Evolutionary conservation across 176 grass and related monocot species (phyloP).

Genomic region (Leersia perrieri): DNA sequence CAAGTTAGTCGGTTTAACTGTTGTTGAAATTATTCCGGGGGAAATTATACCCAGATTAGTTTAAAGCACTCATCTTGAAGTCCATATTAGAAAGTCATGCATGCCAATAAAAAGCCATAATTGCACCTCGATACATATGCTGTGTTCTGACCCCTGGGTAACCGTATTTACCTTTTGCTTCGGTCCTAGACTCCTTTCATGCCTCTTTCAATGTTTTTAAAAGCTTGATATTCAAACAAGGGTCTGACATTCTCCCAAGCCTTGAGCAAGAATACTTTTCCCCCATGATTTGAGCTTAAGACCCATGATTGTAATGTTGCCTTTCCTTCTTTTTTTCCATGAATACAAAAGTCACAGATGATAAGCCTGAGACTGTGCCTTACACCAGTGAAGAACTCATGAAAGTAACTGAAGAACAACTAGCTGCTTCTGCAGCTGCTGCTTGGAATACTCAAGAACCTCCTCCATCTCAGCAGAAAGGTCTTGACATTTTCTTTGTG

Average conservation of each 20-base stretch:
- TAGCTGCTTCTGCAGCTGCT: slow-evolving; percentile 52
- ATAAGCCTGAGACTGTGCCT: slow-evolving; percentile 48
- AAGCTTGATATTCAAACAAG: not conserved
- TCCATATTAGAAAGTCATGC: not conserved
- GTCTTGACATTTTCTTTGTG: slow-evolving; percentile 26
- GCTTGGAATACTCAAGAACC: slow-evolving; percentile 32
- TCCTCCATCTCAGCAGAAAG: slow-evolving; percentile 42
- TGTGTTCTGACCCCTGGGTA: not conserved
- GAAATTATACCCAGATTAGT: not conserved
- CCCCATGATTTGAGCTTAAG: not conserved
- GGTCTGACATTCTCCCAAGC: not conserved
- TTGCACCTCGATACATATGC: not conserved
- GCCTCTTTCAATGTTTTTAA: not conserved
- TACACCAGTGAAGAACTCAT: slow-evolving; percentile 81
- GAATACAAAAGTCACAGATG: slow-evolving; percentile 40
- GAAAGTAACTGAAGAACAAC: slow-evolving; percentile 83
- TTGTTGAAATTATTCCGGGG: slow-evolving; percentile 8
- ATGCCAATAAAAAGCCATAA: slow-evolving; percentile 5
- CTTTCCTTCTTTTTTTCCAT: not conserved
- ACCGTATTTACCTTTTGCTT: not conserved
- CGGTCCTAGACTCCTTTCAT: not conserved
- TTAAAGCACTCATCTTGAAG: not conserved
- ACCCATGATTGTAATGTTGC: not conserved
- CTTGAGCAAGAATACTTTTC: not conserved
- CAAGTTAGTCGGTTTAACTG: slow-evolving; percentile 54